Conservation (phyloP, 352 stramenopile species). For the Phytophthora pinifolia region DNA sequence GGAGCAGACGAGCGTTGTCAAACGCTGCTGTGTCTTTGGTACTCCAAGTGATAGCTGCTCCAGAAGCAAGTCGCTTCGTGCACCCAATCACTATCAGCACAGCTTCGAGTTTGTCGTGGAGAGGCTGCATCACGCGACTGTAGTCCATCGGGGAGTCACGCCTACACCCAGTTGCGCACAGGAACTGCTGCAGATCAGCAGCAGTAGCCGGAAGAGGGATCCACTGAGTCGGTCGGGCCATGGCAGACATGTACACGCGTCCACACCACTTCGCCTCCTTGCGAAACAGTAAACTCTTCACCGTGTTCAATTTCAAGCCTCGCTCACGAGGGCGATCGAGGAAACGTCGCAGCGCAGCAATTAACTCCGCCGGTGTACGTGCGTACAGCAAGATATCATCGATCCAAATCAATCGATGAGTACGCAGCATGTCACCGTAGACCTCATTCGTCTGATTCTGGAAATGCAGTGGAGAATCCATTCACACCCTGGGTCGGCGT, state of each 20-base stretch:
- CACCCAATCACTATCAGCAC: too few species aligned
- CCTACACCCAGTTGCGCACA: constrained; percentile 25
- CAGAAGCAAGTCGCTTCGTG: too few species aligned
- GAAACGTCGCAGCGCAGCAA: constrained; percentile 10
- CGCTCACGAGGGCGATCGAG: constrained; percentile 5
- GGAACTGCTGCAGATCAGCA: constrained; percentile 26
- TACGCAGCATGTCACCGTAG: constrained; percentile 5
- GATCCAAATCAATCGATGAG: too few species aligned
- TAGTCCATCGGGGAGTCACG: constrained; percentile 24
- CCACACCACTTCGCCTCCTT: constrained; percentile 25
- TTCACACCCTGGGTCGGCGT: constrained; percentile 11
- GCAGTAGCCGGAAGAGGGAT: constrained; percentile 10
- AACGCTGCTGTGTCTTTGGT: too few species aligned
- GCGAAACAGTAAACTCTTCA: constrained; percentile 17
- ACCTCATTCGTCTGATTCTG: constrained; percentile 22
- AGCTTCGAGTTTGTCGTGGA: too few species aligned
- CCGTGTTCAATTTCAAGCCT: constrained; percentile 26
- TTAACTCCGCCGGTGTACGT: background rate
- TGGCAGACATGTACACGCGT: constrained; percentile 12
- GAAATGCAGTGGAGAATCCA: constrained; percentile 11
- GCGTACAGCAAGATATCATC: constrained; percentile 13
- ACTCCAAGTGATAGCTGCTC: too few species aligned
- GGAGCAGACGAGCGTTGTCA: background rate
- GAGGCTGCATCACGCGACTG: background rate
- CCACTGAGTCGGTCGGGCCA: constrained; percentile 13